Percentiles rank a stretch among this genome's conserved stretches.
Conservation (phyloP, 768 basidiomycete species). For the Floccularia luteovirens region DNA sequence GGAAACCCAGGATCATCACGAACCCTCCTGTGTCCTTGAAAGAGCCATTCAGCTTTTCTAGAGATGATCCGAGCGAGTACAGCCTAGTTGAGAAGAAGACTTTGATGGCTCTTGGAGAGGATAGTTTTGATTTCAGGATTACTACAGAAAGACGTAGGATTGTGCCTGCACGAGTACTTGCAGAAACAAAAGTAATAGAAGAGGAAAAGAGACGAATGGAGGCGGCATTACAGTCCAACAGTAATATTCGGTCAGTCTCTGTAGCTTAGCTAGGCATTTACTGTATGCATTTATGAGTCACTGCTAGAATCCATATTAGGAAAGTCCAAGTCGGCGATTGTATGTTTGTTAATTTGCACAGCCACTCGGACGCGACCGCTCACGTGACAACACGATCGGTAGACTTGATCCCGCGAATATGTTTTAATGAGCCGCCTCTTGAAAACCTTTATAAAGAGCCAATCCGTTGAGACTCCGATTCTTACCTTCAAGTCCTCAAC, state of each 20-base stretch:
- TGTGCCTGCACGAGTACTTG: slow-evolving; percentile 35
- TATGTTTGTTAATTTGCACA: not conserved
- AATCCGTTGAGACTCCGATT: slow-evolving; percentile 13
- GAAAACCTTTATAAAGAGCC: not conserved
- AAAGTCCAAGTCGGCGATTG: not conserved
- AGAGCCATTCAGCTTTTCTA: slow-evolving; percentile 45
- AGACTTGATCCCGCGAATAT: not conserved
- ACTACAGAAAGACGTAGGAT: slow-evolving; percentile 39
- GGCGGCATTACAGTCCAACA: slow-evolving; percentile 6
- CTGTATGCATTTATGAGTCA: not conserved
- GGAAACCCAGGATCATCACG: slow-evolving; percentile 53
- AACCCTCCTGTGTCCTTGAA: slow-evolving; percentile 54
- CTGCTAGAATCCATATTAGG: not conserved
- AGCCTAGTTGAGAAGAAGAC: slow-evolving; percentile 57
- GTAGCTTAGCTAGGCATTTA: not conserved
- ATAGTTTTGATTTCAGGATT: slow-evolving; percentile 34
- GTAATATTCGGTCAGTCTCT: not conserved
- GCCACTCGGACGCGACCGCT: slow-evolving; percentile 4
- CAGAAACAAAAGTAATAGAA: slow-evolving; percentile 40
- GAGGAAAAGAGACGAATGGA: slow-evolving; percentile 36
- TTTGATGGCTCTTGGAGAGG: slow-evolving; percentile 40
- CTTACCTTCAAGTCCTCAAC: slow-evolving; percentile 8
- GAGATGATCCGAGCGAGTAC: slow-evolving; percentile 35
- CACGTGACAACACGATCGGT: slow-evolving; percentile 8
- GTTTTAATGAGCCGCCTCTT: not conserved